phyloP scores from a whole-genome alignment of 345 rosid species.

The Nasturtium officinale region DNA sequence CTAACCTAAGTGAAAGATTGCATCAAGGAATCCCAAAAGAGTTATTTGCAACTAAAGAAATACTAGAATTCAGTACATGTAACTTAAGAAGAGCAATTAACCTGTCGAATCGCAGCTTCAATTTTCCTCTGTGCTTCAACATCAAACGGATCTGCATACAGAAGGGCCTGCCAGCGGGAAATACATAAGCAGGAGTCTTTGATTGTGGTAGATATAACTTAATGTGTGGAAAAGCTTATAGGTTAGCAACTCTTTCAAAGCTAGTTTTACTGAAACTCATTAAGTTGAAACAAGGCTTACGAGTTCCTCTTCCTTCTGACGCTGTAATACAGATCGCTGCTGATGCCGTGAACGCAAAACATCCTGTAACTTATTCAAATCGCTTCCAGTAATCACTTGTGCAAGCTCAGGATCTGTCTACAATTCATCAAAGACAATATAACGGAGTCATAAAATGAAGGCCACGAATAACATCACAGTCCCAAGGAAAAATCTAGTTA shows the following conservation, averaged over 20 bases:
- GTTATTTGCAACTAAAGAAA: background rate
- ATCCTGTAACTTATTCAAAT: slow-evolving; percentile 79
- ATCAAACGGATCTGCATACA: slow-evolving; percentile 95
- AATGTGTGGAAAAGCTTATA: slow-evolving; percentile 1
- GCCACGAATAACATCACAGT: background rate
- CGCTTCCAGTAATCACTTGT: slow-evolving; percentile 78
- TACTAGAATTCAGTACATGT: slow-evolving; percentile 1
- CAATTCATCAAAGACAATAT: slow-evolving; percentile 22
- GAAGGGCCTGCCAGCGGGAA: slow-evolving; percentile 62
- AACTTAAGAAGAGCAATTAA: slow-evolving; percentile 38
- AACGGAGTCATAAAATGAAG: slow-evolving; percentile 9
- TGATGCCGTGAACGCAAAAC: slow-evolving; percentile 67
- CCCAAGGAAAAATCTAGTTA: slow-evolving; percentile 4
- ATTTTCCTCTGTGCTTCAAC: slow-evolving; percentile 96
- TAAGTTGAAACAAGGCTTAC: slow-evolving; percentile 50
- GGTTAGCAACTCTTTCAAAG: slow-evolving; percentile 5
- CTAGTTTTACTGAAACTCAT: background rate
- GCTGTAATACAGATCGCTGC: slow-evolving; percentile 69
- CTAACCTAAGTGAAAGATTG: background rate
- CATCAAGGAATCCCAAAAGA: slow-evolving; percentile 5
- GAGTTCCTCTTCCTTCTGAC: slow-evolving; percentile 75
- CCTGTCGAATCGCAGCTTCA: slow-evolving; percentile 98
- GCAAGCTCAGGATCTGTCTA: slow-evolving; percentile 94
- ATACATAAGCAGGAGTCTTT: slow-evolving; percentile 14
- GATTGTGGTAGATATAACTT: background rate